Evolutionary conservation across 2,329 filamentous ascomycete species (phyloP).

Genomic region (Neofusicoccum kwambonambiense): DNA sequence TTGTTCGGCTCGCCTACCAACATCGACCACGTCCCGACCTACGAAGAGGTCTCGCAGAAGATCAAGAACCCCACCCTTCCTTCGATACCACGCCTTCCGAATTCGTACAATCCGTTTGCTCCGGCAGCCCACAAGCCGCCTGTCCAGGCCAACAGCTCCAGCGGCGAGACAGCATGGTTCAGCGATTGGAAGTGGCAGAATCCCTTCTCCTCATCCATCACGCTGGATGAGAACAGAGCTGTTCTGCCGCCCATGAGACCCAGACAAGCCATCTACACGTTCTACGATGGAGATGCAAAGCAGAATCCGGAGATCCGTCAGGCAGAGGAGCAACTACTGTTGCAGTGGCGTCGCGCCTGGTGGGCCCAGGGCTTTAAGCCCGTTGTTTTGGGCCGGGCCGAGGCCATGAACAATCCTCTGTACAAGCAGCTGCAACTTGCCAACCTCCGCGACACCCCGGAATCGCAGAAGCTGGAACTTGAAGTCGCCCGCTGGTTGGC

Average conservation of each 20-base stretch:
- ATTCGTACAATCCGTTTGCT: constrained; percentile 63
- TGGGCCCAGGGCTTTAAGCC: constrained; percentile 92
- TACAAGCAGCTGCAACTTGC: constrained; percentile 66
- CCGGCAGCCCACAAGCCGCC: constrained; percentile 68
- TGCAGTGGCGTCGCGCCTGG: constrained; percentile 91
- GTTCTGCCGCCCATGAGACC: constrained; percentile 74
- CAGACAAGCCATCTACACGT: constrained; percentile 81
- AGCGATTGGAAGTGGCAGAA: constrained; percentile 87
- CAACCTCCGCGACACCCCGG: constrained; percentile 30
- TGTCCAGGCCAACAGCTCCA: constrained; percentile 74
- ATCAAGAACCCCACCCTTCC: constrained; percentile 37
- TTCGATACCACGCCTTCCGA: constrained; percentile 34
- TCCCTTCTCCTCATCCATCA: constrained; percentile 79
- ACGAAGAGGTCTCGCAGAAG: constrained; percentile 35
- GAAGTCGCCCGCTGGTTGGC: constrained; percentile 84
- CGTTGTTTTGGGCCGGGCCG: constrained; percentile 72
- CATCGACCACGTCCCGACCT: constrained; percentile 37
- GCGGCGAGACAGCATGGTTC: constrained; percentile 79
- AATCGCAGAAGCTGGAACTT: constrained; percentile 50
- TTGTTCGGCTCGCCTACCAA: constrained; percentile 38
- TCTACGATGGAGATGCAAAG: constrained; percentile 70
- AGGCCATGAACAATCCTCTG: constrained; percentile 79
- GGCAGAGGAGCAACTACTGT: constrained; percentile 74
- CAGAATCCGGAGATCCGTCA: constrained; percentile 64
- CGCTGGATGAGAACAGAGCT: constrained; percentile 76